These are phyloP conservation scores for Starmerella geochares DNA, from an alignment of 805 yeast species.

Conservation along the genomic window DNA sequence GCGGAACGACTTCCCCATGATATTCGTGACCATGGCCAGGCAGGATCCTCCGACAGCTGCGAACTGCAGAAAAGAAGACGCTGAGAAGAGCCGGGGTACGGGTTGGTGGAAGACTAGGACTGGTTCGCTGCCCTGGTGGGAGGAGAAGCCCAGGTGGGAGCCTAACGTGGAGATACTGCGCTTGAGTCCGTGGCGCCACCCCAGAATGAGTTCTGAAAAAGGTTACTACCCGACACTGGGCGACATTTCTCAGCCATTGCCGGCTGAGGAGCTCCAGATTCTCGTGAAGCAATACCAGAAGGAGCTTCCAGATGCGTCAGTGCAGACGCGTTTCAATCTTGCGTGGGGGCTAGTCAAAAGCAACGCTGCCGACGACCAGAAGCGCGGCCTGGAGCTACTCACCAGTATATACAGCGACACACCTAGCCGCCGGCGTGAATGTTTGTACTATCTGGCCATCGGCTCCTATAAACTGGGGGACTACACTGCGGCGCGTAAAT, in stretches of 20 bases:
- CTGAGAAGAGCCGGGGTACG: background rate
- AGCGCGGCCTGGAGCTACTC: conserved; percentile 68
- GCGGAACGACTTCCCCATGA: conserved; percentile 34
- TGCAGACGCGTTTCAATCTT: conserved; percentile 82
- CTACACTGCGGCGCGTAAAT: conserved; percentile 72
- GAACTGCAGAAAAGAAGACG: background rate
- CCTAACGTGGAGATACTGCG: too few species aligned
- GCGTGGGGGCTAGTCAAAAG: conserved; percentile 95
- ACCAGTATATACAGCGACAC: conserved; percentile 53
- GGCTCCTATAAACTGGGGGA: conserved; percentile 87
- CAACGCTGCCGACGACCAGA: conserved; percentile 48
- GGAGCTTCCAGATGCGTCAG: conserved; percentile 69
- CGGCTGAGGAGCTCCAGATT: conserved; percentile 64
- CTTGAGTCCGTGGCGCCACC: too few species aligned
- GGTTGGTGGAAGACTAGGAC: background rate
- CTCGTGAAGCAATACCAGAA: conserved; percentile 65
- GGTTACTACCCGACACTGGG: conserved; percentile 25
- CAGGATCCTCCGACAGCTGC: too few species aligned
- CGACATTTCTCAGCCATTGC: conserved; percentile 39
- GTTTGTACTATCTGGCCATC: conserved; percentile 73
- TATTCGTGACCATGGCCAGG: conserved; percentile 30
- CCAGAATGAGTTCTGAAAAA: conserved; percentile 4
- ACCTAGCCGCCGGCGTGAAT: conserved; percentile 77
- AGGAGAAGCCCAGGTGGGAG: background rate
- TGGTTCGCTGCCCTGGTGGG: background rate